Conservation (phyloP, 2,329 filamentous ascomycete genomes). For the Diaporthe helianthi region DNA sequence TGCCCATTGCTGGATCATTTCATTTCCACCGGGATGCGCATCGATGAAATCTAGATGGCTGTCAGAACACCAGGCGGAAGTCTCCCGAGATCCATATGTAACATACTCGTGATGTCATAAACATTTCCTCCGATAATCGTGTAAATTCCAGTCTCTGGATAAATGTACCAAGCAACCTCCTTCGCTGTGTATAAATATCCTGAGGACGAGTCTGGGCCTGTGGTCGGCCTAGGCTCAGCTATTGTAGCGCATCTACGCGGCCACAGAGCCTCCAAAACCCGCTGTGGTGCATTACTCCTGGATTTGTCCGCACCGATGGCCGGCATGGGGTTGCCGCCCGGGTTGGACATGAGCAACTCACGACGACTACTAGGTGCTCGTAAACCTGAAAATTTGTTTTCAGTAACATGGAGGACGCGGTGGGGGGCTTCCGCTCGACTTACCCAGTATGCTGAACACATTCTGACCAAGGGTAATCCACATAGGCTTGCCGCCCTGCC, state of each 20-base stretch:
- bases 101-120: background rate
- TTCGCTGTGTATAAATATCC: background rate
- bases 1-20: background rate
- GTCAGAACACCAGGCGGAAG: background rate
- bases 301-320: background rate
- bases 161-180: conserved; percentile 10
- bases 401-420: background rate
- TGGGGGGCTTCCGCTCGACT: no score
- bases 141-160: background rate
- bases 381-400: background rate
- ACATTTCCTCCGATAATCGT: background rate
- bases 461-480: background rate
- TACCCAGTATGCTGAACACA: background rate
- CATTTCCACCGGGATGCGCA: background rate
- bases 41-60: background rate
- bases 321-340: background rate
- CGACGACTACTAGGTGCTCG: background rate
- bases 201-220: background rate
- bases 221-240: background rate
- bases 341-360: background rate
- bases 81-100: no score
- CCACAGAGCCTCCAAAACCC: background rate
- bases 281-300: background rate
- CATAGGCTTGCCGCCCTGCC: background rate
- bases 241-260: background rate